phyloP scores from a whole-genome alignment of 441 rosid species.

The Jatropha multifida region DNA sequence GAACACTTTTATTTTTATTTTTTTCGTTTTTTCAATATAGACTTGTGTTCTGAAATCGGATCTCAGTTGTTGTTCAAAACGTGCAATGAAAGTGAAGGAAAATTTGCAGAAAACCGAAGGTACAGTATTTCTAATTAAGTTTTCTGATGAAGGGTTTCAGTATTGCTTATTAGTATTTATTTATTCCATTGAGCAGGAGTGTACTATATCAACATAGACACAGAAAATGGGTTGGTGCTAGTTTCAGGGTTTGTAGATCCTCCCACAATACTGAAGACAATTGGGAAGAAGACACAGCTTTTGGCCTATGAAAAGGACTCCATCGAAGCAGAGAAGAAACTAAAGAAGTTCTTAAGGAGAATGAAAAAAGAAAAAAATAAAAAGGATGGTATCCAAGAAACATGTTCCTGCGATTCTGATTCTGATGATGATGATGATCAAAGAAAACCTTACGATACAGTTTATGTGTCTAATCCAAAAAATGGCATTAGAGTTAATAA shows the following conservation, averaged over 20 bases:
- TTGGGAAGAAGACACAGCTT: conserved; percentile 21
- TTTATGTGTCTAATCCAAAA: neutral
- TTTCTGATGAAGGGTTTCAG: neutral
- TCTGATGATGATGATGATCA: neutral
- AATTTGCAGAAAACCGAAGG: conserved; percentile 30
- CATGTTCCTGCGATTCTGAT: neutral
- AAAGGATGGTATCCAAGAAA: neutral
- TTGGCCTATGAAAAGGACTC: conserved; percentile 25
- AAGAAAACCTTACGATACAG: neutral
- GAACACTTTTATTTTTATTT: neutral
- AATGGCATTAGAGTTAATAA: neutral
- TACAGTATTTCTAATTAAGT: neutral
- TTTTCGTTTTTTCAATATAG: conserved; percentile 1
- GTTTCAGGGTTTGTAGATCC: conserved; percentile 26
- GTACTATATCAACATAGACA: conserved; percentile 17
- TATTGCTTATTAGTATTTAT: neutral
- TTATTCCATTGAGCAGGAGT: conserved; percentile 21
- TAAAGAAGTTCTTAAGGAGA: conserved; percentile 3
- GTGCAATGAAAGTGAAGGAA: conserved; percentile 22
- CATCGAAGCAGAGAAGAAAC: conserved; percentile 2
- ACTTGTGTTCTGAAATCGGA: conserved; percentile 23
- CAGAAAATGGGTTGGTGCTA: conserved; percentile 13
- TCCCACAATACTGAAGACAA: neutral
- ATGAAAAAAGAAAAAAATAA: neutral
- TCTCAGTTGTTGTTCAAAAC: conserved; percentile 16